Conservation (phyloP, 805 yeast genomes). For the Yamadazyma phyllophila region DNA sequence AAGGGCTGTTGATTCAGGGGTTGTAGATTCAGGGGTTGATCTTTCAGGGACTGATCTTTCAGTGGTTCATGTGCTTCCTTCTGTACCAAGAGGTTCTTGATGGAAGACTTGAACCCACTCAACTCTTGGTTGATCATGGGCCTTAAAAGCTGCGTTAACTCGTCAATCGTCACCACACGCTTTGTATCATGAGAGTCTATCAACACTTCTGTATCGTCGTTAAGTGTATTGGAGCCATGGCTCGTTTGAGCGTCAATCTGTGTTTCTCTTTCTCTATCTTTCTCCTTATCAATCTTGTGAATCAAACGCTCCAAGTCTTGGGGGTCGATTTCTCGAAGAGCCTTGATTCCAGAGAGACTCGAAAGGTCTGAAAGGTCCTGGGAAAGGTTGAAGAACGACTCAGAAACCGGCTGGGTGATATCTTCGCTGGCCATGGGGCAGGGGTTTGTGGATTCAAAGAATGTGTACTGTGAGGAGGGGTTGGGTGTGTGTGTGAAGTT, state of each 20-base stretch:
- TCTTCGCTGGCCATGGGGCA: slow-evolving; percentile 15
- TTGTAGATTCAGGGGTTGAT: too few species aligned
- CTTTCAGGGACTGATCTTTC: too few species aligned
- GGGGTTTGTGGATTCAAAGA: too few species aligned
- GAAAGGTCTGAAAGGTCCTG: slow-evolving; percentile 10
- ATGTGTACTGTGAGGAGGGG: neutral
- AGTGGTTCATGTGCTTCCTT: slow-evolving; percentile 4
- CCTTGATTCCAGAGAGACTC: neutral
- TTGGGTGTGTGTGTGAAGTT: neutral
- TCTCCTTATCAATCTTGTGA: slow-evolving; percentile 3
- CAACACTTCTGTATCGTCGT: slow-evolving; percentile 13
- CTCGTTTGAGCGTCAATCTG: neutral
- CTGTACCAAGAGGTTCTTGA: slow-evolving; percentile 2
- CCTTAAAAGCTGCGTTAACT: slow-evolving; percentile 16
- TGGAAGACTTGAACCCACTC: slow-evolving; percentile 16
- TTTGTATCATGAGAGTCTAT: slow-evolving; percentile 3
- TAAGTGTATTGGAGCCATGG: slow-evolving; percentile 2
- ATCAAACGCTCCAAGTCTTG: slow-evolving; percentile 4
- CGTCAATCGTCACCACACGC: slow-evolving; percentile 10
- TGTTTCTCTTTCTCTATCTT: neutral
- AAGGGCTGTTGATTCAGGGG: too few species aligned
- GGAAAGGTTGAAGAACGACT: slow-evolving; percentile 28
- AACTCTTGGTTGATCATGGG: slow-evolving; percentile 19
- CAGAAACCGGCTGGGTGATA: slow-evolving; percentile 25
- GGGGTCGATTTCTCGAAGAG: slow-evolving; percentile 3